phyloP scores from a whole-genome alignment of 139 green algal genomes.

The Chlorella sp. region DNA sequence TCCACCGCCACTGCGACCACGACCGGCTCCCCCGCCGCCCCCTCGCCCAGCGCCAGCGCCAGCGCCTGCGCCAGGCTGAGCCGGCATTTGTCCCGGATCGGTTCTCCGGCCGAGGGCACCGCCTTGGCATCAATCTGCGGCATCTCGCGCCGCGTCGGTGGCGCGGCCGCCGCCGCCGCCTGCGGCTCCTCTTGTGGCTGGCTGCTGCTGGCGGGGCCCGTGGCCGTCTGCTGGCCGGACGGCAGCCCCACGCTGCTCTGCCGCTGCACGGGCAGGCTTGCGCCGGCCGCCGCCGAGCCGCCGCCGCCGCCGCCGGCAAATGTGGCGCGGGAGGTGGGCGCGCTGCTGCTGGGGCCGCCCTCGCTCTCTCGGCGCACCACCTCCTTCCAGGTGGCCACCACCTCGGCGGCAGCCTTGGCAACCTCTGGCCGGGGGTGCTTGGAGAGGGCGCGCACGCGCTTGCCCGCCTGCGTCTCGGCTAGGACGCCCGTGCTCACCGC shows the following conservation, averaged over 20 bases:
- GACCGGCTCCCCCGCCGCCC: neutral
- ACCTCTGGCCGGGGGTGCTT: slow-evolving; percentile 64
- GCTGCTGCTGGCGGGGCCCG: slow-evolving; percentile 8
- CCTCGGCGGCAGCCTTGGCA: slow-evolving; percentile 49
- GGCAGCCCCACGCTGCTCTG: too few relatives aligned
- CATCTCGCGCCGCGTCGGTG: too few relatives aligned
- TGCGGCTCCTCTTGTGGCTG: neutral
- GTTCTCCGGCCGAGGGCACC: slow-evolving; percentile 46
- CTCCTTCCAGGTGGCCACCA: slow-evolving; percentile 78
- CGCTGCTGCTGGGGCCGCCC: neutral
- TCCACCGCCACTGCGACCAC: slow-evolving; percentile 33
- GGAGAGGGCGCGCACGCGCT: slow-evolving; percentile 70
- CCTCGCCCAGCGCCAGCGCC: slow-evolving; percentile 22
- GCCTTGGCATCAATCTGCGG: neutral
- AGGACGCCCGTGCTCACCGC: slow-evolving; percentile 69
- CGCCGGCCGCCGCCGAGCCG: too few relatives aligned
- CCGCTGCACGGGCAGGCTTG: too few relatives aligned
- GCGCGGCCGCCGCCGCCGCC: neutral
- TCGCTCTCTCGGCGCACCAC: slow-evolving; percentile 16
- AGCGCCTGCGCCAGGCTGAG: slow-evolving; percentile 54
- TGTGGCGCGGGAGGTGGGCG: too few relatives aligned
- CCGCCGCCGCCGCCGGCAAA: neutral
- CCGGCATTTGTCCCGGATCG: slow-evolving; percentile 61
- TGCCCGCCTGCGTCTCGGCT: slow-evolving; percentile 74
- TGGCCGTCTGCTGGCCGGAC: neutral